phyloP scores from a whole-genome alignment of 768 basidiomycete genomes.

The Suillus tomentosus region DNA sequence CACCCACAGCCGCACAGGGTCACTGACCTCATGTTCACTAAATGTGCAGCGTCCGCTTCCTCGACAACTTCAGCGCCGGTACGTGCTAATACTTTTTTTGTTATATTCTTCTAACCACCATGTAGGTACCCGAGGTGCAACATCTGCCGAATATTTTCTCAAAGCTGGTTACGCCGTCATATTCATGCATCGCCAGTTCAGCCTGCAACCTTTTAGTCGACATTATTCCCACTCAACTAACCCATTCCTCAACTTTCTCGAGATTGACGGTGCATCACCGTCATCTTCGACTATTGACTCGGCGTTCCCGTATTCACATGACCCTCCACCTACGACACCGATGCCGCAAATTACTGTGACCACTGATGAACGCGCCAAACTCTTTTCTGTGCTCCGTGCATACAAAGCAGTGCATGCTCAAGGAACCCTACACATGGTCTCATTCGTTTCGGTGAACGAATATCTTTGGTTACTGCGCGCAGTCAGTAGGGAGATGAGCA shows the following conservation, averaged over 20 bases:
- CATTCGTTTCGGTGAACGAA: conserved; percentile 93
- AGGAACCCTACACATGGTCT: conserved; percentile 80
- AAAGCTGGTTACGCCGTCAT: conserved; percentile 95
- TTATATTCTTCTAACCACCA: conserved; percentile 4
- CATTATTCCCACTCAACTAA: conserved; percentile 99
- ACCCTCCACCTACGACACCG: conserved; percentile 26
- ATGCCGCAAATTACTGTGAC: conserved; percentile 65
- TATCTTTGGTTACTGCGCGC: conserved; percentile 91
- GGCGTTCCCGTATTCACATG: conserved; percentile 30
- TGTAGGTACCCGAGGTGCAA: conserved; percentile 91
- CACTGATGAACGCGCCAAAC: conserved; percentile 58
- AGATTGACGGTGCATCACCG: conserved; percentile 47
- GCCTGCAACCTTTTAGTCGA: conserved; percentile 93
- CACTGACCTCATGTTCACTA: conserved; percentile 25
- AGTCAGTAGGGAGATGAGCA: conserved; percentile 74
- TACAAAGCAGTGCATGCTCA: conserved; percentile 81
- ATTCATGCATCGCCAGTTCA: conserved; percentile 98
- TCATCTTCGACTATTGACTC: conserved; percentile 24
- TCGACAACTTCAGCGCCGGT: conserved; percentile 99
- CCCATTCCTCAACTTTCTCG: conserved; percentile 94
- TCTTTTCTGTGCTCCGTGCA: conserved; percentile 70
- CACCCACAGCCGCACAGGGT: conserved; percentile 13
- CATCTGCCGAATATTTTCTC: conserved; percentile 97
- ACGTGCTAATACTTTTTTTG: conserved; percentile 24
- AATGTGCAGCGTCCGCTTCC: conserved; percentile 84